phyloP scores from a whole-genome alignment of 805 yeast species.

The Starmerella apis region DNA sequence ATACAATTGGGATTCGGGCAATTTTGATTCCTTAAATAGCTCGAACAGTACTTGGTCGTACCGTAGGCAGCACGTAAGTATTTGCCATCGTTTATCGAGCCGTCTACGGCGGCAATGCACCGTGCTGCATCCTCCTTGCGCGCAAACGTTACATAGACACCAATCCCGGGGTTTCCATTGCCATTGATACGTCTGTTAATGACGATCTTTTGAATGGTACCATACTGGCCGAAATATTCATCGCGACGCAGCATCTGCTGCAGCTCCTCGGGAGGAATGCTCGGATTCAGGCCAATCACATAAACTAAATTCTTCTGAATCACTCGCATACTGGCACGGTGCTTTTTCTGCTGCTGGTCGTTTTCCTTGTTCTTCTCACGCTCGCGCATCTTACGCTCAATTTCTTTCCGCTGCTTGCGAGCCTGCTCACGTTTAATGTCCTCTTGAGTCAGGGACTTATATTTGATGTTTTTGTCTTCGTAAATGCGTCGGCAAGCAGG shows the following conservation, averaged over 20 bases:
- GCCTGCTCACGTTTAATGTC: conserved; percentile 76
- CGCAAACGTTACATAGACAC: conserved; percentile 90
- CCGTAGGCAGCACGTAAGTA: conserved; percentile 92
- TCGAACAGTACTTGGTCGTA: conserved; percentile 96
- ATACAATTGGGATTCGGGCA: conserved; percentile 98
- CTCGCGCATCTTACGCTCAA: conserved; percentile 64
- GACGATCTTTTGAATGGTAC: conserved; percentile 86
- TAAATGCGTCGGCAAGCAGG: conserved; percentile 95
- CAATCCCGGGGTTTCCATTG: conserved; percentile 64
- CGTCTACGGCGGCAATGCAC: conserved; percentile 86
- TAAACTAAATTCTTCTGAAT: conserved; percentile 94
- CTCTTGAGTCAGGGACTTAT: conserved; percentile 70
- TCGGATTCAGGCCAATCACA: conserved; percentile 88
- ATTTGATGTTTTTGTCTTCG: conserved; percentile 87
- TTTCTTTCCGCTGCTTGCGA: conserved; percentile 69
- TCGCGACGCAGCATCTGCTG: conserved; percentile 76
- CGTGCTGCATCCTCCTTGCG: conserved; percentile 89
- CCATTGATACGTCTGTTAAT: conserved; percentile 63
- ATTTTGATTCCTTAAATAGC: conserved; percentile 84
- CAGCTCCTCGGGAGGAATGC: conserved; percentile 72
- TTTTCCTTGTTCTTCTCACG: conserved; percentile 87
- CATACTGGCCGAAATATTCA: conserved; percentile 96
- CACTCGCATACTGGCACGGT: conserved; percentile 94
- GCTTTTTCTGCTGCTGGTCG: conserved; percentile 52
- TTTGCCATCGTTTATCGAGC: conserved; percentile 85